Evolutionary conservation across 805 yeast genomes (phyloP), one percentile per base, ranked within the genome.

Genomic region (Barnettozyma botsteinii): DNA sequence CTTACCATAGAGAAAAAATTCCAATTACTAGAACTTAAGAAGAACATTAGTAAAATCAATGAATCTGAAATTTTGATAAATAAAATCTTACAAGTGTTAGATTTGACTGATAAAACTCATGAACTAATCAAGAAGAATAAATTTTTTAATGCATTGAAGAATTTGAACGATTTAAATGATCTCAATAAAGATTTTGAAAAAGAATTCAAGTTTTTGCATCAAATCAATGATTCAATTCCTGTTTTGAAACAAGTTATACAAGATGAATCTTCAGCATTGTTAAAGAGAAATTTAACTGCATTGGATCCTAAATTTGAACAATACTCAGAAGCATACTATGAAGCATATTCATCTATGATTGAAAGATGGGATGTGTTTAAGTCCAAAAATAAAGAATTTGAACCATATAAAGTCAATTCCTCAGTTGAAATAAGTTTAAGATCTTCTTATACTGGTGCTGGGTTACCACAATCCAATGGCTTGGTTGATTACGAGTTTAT

Each of bases 91-190:
- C 87, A 83, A 48, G 89, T 89, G 9, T 69, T 91, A 40, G 95
- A 89, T 54, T 73, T 84, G 50, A 84, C 95, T 13, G 89, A 88
- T 61, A 84, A 80, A 53, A 85, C 88, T 35, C 86, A 87, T 56
- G 89, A 85, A 29, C 66, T 89, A 55, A 82, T 87, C 45, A 75
- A 79, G 38, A 78, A 77, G 43, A 78, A 79, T 51, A 79, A 81
- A 50, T 85, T 85, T 51, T 89, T 86, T 58, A 84, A 84, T 44
- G 97, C 97, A 0, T 73, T 93, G 51, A 86, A 87, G 59, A 76
- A 83, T 49, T 65, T 88, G 37, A 89, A 87, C 44, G 87, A 81
- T 52, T 66, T 91, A 46, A 78, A 80, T 30, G 74, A 73, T 41
- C 68, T 82, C 31, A 85, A 82, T 49, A 83, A 81, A 44, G 84